Evolutionary conservation across 2,329 filamentous ascomycete genomes (phyloP).

Genomic region (Paraconiothyrium brasiliense): DNA sequence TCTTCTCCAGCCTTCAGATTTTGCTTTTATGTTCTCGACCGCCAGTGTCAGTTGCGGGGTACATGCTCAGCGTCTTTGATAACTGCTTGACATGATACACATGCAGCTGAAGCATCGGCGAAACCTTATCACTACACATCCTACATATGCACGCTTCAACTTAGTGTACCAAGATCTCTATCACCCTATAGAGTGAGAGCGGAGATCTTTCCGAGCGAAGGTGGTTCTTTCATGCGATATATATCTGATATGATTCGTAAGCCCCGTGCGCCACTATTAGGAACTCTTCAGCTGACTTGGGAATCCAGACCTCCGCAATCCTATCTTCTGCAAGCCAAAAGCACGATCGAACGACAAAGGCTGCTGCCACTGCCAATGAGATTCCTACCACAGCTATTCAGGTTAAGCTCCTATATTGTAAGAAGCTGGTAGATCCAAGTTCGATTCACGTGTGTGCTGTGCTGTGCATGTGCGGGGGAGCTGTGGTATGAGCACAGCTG

Average conservation of each 20-base stretch:
- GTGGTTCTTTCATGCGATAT: neutral
- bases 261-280: neutral
- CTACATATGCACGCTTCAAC: neutral
- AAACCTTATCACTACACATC: neutral
- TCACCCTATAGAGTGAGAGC: neutral
- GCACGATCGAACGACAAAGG: too few relatives aligned
- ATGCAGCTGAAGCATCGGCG: neutral
- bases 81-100: neutral
- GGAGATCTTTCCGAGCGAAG: neutral
- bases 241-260: neutral
- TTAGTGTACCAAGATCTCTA: neutral
- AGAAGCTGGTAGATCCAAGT: neutral
- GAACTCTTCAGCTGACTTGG: neutral
- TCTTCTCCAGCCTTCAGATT: neutral
- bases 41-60: conserved; percentile 52
- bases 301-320: neutral
- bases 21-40: conserved; percentile 70
- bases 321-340: too few relatives aligned
- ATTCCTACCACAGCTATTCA: neutral
- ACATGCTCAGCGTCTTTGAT: neutral
- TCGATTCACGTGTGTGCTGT: neutral
- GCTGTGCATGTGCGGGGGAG: neutral
- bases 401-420: neutral
- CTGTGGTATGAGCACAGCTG: neutral
- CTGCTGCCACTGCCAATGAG: too few relatives aligned